Evolutionary conservation across 352 stramenopile species (phyloP), one percentile per base, ranked within the genome.

Genomic region (Globisporangium nodosum): DNA sequence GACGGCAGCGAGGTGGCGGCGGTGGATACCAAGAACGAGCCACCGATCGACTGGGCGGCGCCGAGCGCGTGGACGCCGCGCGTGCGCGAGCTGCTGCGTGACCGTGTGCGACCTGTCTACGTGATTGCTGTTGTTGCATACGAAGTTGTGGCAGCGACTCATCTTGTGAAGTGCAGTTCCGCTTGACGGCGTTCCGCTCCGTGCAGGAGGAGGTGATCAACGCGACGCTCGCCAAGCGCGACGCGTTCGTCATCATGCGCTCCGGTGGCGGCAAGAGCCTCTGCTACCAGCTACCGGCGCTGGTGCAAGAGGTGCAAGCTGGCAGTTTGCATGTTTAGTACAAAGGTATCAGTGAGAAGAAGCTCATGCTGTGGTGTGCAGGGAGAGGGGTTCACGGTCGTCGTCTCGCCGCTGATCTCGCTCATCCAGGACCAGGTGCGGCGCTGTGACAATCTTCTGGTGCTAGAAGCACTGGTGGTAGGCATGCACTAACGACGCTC

Each of bases 221-320:
- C 56, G 74, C 78, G 7, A 98, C 92, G 37, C 66, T 98, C 9
- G 84, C 69, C 27, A 81, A 78, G 11, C 72, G 89, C 57, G 91
- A 98, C 66, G 78, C 72, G 21, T 97, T 98, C 64, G 87, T 97
- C 52, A 78, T 98, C 56, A 98, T 98, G 92, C 81, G 85, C 16
- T 97, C 91, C 0, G 83, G 85, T 42, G 83, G 85, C 43, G 83
- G 85, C 48, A 95, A 94, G 63, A 90, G 79, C 31, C 69, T 98
- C 1, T 96, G 83, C 45, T 98, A 97, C 60, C 87, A 98, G 64
- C 63, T 97, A 0, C 89, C 91, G 15, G 85, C 89, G 0, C 54
- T 97, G 4, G 64, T 73, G 18, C 66, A 92, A 1, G 76, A 78
- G 33, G 69, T 97, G 61, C n/a, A 42, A 13, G 21, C 24, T 18